Evolutionary conservation across 1,284 basidiomycete genomes (phyloP), one percentile per base, ranked within the genome.

Genomic region (Sparassis latifolia): DNA sequence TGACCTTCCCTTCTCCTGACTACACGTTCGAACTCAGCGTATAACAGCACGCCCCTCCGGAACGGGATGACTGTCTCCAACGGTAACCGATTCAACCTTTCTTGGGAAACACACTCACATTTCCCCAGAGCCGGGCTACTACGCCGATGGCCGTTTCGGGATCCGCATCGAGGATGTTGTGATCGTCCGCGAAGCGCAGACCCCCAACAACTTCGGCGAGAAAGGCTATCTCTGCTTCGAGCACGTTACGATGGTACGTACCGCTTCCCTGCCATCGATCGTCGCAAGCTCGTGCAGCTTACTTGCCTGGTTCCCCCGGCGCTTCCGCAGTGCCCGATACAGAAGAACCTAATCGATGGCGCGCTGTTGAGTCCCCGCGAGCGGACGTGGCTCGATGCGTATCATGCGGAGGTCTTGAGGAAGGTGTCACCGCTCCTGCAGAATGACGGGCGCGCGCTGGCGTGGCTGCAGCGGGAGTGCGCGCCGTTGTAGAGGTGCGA

Each of bases 111-210:
- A 20, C 20, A 20, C 20, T 20, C 20, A 20, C 20, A 20, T 20
- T 20, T 5, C 4, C 35, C 7, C 54, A 81, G 84, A 99, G 62
- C 96, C 96, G 0, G 96, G 93, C 2, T 99, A 92, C 68, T 97
- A 97, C 67, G 83, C 84, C 12, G 94, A 97, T 60, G 96, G 94
- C 4, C 74, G 80, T 52, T 99, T 88, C 64, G 96, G 96, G 2
- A 92, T 98, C 58, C 84, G 96, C 2, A 94, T 97, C 60, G 96
- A 99, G 71, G 93, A 84, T 65, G 77, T 96, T 41, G 82, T 94
- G 12, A 73, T 93, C 31, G 86, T 95, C 5, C 77, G 78, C 52
- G 77, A 85, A 38, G 84, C 72, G 4, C 67, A 84, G 52, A 94
- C 92, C 1, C 80, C 76, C 4, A 80, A 94, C 66, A 90, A 92